Base-by-base conservation (phyloP, 208 protist genomes). In the Jaenimonas drosophilae region DNA sequence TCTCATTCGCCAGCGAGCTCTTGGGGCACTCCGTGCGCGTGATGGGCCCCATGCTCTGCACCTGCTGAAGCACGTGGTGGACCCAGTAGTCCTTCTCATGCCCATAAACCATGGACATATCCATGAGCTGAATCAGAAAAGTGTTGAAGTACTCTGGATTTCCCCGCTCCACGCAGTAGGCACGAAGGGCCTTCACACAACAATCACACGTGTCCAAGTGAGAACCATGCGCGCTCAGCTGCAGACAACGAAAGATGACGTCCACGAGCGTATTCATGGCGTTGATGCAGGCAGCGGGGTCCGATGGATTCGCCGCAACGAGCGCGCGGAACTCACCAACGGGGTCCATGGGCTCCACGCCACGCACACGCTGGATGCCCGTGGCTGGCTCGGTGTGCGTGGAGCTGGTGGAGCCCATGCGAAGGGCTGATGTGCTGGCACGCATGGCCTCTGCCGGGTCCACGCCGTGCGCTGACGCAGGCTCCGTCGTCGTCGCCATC, bases 201-300 rank as follows among this genome's bases (percentile, higher is more conserved):
- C 69, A 59, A 6, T 76, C 40, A 14, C 79, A 82, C 46, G 91
- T 94, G 23, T 52, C 54, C 47, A 92, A 88, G 27, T 78, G 60
- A 16, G 59, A 53, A 28, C 73, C 55, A 38, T 70, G 71, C 5
- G 87, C 25, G 42, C 72, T 91, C 36, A 66, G 43, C 0, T 64
- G 65, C 1, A 95, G 60, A 7, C 94, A 57, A 32, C 72, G 59
- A 6, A 68, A 34, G 21, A 95, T 57, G 3, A 80, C 41, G 4
- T 72, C 47, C 28, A 48, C 47, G 40, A 95, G 76, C 30, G 80
- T 69, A 24, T 75, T 49, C 44, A 89, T 80, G 9, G 84, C 76
- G 2, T 46, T 46, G 16, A 59, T 51, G 28, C 80, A 59, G 0
- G 66, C 26, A 49, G 74, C 69, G 1, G 52, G 38, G 61, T 87